phyloP scores from a whole-genome alignment of 805 yeast species.

The Crinitomyces ghanaensis region DNA sequence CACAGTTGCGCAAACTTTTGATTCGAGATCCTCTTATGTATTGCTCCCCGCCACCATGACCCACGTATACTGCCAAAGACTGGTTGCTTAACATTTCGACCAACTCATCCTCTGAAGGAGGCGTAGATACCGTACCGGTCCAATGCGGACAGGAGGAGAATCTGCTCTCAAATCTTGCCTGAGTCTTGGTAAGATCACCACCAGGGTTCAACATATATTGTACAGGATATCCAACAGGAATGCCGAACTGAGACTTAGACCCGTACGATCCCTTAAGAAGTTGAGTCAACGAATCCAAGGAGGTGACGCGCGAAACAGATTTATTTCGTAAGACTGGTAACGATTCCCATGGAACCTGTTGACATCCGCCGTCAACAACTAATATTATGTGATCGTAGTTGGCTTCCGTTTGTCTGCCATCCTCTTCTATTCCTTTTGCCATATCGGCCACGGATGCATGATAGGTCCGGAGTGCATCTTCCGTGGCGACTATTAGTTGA shows the following conservation, averaged over 20 bases:
- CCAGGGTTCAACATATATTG: constrained; percentile 72
- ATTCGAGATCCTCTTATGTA: constrained; percentile 49
- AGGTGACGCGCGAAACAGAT: constrained; percentile 70
- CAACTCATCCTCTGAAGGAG: constrained; percentile 50
- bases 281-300: constrained; percentile 35
- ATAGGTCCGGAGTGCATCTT: constrained; percentile 33
- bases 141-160: constrained; percentile 35
- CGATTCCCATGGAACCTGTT: constrained; percentile 86
- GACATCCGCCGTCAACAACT: constrained; percentile 54
- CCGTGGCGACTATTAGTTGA: constrained; percentile 40
- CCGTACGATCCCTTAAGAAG: constrained; percentile 20
- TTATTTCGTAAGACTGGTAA: constrained; percentile 40
- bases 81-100: constrained; percentile 31
- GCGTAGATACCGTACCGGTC: constrained; percentile 39
- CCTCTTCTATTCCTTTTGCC: too few species aligned
- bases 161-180: constrained; percentile 37
- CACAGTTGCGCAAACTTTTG: constrained; percentile 30
- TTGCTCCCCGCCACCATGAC: constrained; percentile 96
- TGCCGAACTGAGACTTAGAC: constrained; percentile 5
- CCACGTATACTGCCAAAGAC: constrained; percentile 62
- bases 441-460: constrained; percentile 10
- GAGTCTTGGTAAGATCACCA: constrained; percentile 62
- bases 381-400: constrained; percentile 48
- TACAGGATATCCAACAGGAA: constrained; percentile 25
- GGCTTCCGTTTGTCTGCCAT: too few species aligned